Evolutionary conservation across 495 filamentous ascomycete species (phyloP), one percentile per base, ranked within the genome.

Genomic region (Elasticomyces elasticus): DNA sequence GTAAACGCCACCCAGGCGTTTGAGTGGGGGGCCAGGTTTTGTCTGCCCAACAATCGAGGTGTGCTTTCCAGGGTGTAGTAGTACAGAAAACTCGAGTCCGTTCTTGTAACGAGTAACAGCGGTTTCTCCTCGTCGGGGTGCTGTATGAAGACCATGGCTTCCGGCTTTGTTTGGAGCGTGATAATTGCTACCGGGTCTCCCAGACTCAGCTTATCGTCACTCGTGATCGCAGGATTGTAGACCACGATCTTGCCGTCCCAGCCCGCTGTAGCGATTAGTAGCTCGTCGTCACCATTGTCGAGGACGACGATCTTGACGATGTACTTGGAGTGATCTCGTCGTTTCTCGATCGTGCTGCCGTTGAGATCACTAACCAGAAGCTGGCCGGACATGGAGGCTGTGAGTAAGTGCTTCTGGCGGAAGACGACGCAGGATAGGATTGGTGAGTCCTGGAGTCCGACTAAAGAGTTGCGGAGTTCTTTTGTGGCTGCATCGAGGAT

Each of bases 1-100:
- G 80, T 80, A 58, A 85, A 86, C 4, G 77, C 69, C 15, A 79
- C 64, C 80, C 81, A 85, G 11, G 82, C 72, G 58, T 77, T 81
- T n/a, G 78, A 77, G 56, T 79, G 74, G 0, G 83, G 81, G 4
- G 81, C 76, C 1, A 86, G 71, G 55, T 84, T 84, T 53, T 84
- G 80, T 17, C 65, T 72, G 24, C 79, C 79, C 13, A 79, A 67
- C 0, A 72, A 62, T 19, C 56, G 58, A 26, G 76, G 72, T 50
- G 62, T 61, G 13, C 63, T 54, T 25, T 59, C 55, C 11, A 20
- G n/a, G 4, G 42, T 48, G 62, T 85, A 83, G 66, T 80, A 85
- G 61, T 79, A 76, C 15, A 86, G 67, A 48, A 70, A 69, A 0
- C 79, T 82, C 0, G 79, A 83, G 61, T 85, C 83, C 15, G 78